Evolutionary conservation across 495 filamentous ascomycete genomes (phyloP), one percentile per base, ranked within the genome.

Genomic region (Parachaetomium inaequale): DNA sequence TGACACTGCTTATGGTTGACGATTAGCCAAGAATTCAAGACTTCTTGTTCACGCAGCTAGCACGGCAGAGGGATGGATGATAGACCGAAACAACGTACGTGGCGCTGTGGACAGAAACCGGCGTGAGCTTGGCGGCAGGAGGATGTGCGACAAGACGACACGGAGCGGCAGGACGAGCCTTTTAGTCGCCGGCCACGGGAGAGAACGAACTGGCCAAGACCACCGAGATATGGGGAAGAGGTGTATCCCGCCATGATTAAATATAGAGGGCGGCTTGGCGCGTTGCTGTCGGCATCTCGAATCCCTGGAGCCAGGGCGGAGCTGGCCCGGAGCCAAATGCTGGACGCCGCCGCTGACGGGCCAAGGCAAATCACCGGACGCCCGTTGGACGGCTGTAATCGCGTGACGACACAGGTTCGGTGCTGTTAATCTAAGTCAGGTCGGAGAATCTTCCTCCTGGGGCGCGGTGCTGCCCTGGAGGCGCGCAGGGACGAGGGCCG

Each of bases 201-300:
- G n/a, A 59, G n/a, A 21, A 57, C 42, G 45, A 43, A 28, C 34
- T 32, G 36, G 47, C 51, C 50, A 58, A 45, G 60, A 46, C 42
- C 49, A 50, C 61, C 46, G 43, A 66, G 52, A 62, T 42, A 56
- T 42, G 45, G 63, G 50, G 31, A 63, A 55, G 58, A 51, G 36
- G 55, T 58, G 62, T 59, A 52, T 66, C 63, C 45, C 47, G 54
- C 63, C 65, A 68, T 62, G 65, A 68, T 53, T 64, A 68, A 68
- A 69, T 69, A 70, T 69, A 72, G 47, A 49, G 61, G 55, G 58
- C 55, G 63, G 59, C 43, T 59, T 68, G 59, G 59, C 59, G 49
- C n/a, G 51, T 36, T 45, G 61, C 57, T 43, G 52, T 53, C 64
- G 64, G 64, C 64, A 66, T 63, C 49, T 61, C 34, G 28, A 28